These are phyloP conservation scores for Microthlaspi erraticum DNA, from an alignment of 345 rosid genomes.

Conservation along the genomic window DNA sequence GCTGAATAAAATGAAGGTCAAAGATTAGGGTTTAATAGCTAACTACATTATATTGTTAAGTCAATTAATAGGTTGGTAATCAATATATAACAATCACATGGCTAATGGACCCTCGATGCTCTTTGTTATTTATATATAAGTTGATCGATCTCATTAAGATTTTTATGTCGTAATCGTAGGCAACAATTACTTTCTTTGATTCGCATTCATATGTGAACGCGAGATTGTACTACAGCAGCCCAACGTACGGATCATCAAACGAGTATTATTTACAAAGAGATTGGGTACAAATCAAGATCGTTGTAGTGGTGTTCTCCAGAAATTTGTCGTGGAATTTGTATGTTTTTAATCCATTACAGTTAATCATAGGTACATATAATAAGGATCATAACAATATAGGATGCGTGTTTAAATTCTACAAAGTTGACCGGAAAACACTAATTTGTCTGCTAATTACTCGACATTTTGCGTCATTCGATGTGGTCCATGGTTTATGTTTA, in stretches of 20 bases:
- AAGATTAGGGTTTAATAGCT: conserved; percentile 6
- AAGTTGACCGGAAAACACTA: conserved; percentile 30
- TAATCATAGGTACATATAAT: conserved; percentile 26
- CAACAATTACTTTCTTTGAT: not conserved
- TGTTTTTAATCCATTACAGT: conserved; percentile 15
- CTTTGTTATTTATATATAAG: not conserved
- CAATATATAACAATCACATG: conserved; percentile 26
- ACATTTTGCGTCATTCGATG: conserved; percentile 32
- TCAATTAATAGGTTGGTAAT: not conserved
- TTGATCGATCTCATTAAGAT: conserved; percentile 9
- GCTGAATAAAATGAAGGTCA: conserved; percentile 18
- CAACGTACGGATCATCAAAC: conserved; percentile 30
- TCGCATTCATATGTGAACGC: not conserved
- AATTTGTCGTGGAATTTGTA: conserved; percentile 35
- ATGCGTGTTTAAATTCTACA: conserved; percentile 33
- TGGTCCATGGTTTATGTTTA: conserved; percentile 27
- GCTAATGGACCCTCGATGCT: conserved; percentile 11
- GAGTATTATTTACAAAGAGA: conserved; percentile 21
- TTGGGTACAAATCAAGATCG: conserved; percentile 20
- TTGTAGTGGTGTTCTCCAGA: conserved; percentile 21
- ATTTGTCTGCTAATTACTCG: conserved; percentile 34
- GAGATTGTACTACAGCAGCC: conserved; percentile 5
- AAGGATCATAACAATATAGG: conserved; percentile 10
- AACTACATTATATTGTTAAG: not conserved
- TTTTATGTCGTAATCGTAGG: conserved; percentile 12